A percentile compares a stretch with the other conserved stretches of the same genome.
Evolutionary conservation across 2,329 filamentous ascomycete genomes (phyloP).

Genomic region (Hypoxylon sp.): DNA sequence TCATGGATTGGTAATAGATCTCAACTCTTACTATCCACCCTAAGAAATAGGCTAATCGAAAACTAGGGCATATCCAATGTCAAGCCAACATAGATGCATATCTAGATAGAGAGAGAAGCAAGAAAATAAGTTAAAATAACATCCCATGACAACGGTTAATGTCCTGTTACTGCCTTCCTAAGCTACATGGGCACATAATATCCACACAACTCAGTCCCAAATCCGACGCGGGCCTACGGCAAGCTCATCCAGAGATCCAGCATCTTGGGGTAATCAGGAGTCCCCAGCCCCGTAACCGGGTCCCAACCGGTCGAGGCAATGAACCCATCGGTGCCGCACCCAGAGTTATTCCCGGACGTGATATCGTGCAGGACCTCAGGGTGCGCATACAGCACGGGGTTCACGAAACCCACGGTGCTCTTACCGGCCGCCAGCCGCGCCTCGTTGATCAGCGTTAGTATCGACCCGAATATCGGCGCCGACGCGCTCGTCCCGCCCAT

Average conservation of each 20-base stretch:
- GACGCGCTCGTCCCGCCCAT: conserved; percentile 6
- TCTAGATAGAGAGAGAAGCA: neutral
- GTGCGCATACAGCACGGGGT: conserved; percentile 18
- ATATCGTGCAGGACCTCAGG: conserved; percentile 29
- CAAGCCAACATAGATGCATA: neutral
- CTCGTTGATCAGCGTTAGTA: conserved; percentile 1
- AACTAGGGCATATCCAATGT: neutral
- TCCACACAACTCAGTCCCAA: neutral
- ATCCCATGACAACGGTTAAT: neutral
- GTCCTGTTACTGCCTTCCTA: no score
- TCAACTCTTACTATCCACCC: neutral
- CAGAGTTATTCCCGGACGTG: conserved; percentile 30
- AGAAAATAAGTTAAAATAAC: neutral
- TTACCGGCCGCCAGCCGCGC: neutral
- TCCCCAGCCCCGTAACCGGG: conserved; percentile 17
- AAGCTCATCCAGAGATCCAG: conserved; percentile 16
- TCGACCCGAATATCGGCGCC: neutral
- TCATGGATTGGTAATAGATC: neutral
- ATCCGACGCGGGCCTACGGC: neutral
- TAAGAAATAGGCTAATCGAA: neutral
- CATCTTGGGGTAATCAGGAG: conserved; percentile 14
- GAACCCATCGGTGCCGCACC: conserved; percentile 28
- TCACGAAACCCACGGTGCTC: neutral
- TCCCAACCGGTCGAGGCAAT: conserved; percentile 11
- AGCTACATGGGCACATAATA: no score